These are phyloP conservation scores for Gossypium raimondii DNA, from an alignment of 345 rosid genomes.

Conservation along the genomic window DNA sequence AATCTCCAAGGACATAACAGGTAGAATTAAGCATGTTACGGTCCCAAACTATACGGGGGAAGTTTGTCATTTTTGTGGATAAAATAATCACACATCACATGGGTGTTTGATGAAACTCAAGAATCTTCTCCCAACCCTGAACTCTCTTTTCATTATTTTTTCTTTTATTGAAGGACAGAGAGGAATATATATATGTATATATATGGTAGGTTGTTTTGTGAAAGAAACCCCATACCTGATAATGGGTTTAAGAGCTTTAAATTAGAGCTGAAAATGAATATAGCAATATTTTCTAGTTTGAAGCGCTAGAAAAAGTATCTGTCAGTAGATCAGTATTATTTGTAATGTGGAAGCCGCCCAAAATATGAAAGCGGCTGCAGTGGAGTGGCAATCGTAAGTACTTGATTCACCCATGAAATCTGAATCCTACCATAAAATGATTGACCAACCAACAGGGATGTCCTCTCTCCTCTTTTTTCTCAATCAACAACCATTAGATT, in stretches of 20 bases:
- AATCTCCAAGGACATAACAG: neutral
- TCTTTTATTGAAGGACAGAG: neutral
- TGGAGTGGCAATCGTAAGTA: conserved; percentile 21
- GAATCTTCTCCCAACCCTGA: neutral
- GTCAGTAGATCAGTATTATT: neutral
- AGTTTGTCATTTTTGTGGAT: conserved; percentile 22
- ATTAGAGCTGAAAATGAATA: neutral
- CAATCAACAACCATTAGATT: conserved; percentile 20
- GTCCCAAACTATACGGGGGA: conserved; percentile 16
- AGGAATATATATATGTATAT: neutral
- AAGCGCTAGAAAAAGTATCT: conserved; percentile 7
- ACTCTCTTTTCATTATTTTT: neutral
- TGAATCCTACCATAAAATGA: conserved; percentile 25
- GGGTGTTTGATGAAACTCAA: conserved; percentile 17
- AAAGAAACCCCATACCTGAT: conserved; percentile 40
- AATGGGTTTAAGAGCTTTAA: neutral
- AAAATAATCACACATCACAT: conserved; percentile 26
- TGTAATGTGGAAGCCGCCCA: conserved; percentile 5
- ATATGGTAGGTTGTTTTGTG: conserved; percentile 14
- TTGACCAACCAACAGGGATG: conserved; percentile 19
- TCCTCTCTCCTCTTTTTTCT: neutral
- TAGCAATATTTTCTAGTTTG: conserved; percentile 2
- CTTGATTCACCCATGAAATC: conserved; percentile 21
- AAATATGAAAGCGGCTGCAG: neutral
- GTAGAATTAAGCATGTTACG: conserved; percentile 14